These are phyloP conservation scores for Pleurotus tuoliensis DNA, from an alignment of 768 basidiomycete genomes.

Conservation along the genomic window DNA sequence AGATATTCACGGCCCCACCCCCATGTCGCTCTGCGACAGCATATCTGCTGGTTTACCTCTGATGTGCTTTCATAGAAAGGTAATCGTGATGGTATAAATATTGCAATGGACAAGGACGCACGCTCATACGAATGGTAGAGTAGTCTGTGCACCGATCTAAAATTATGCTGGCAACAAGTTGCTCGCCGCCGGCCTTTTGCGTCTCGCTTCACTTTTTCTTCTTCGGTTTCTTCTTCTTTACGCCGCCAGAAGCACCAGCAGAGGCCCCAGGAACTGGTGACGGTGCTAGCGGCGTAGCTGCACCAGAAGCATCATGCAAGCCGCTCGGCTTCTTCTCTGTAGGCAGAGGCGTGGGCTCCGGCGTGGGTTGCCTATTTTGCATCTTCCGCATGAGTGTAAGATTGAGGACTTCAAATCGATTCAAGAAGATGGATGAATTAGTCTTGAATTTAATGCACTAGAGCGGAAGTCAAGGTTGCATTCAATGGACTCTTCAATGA, in stretches of 20 bases:
- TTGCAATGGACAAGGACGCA: too few species aligned
- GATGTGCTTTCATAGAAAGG: too few species aligned
- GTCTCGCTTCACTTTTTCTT: constrained; percentile 55
- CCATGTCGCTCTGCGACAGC: too few species aligned
- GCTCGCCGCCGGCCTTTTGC: too few species aligned
- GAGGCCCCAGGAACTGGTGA: constrained; percentile 22
- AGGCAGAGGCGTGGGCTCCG: constrained; percentile 19
- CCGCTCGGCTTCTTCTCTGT: constrained; percentile 14
- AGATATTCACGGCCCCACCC: too few species aligned
- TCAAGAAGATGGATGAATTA: constrained; percentile 89
- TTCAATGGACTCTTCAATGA: too few species aligned
- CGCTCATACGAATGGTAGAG: too few species aligned
- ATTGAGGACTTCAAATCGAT: constrained; percentile 93
- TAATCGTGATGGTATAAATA: too few species aligned
- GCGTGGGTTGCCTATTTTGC: constrained; percentile 56
- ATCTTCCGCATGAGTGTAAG: constrained; percentile 83
- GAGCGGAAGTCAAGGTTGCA: neutral
- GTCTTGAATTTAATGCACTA: constrained; percentile 98
- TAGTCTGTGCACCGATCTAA: too few species aligned
- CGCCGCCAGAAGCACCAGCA: constrained; percentile 43
- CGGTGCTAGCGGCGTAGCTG: constrained; percentile 20
- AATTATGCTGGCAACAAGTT: too few species aligned
- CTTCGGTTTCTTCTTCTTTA: constrained; percentile 82
- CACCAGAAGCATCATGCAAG: constrained; percentile 9
- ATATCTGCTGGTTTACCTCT: too few species aligned